These are phyloP conservation scores for Naegleria fowleri DNA, from an alignment of 208 protist species.

Conservation along the genomic window DNA sequence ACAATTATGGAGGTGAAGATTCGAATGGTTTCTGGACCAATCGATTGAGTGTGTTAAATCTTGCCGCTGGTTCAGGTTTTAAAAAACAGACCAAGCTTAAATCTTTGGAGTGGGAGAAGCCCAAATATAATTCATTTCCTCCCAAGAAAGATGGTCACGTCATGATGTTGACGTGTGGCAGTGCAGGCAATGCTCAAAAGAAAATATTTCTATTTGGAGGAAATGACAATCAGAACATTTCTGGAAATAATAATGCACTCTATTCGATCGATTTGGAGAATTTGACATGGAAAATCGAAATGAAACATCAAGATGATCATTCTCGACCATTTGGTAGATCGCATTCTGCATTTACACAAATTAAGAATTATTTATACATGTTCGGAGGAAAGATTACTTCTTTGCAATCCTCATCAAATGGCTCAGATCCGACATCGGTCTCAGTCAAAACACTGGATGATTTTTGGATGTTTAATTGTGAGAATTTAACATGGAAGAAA, in stretches of 20 bases:
- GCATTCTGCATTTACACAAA: neutral
- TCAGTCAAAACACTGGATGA: neutral
- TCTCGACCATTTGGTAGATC: neutral
- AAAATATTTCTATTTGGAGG: neutral
- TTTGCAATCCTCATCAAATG: neutral
- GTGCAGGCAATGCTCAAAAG: neutral
- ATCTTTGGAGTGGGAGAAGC: neutral
- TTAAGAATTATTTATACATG: neutral
- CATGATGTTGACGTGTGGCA: neutral
- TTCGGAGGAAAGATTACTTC: neutral
- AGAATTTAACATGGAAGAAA: neutral
- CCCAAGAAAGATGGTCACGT: constrained; percentile 6
- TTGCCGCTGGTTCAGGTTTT: neutral
- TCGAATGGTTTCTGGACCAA: neutral
- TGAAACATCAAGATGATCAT: neutral
- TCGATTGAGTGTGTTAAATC: neutral
- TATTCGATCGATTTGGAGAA: neutral
- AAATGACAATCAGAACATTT: neutral
- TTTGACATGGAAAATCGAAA: neutral
- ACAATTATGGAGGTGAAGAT: constrained; percentile 11
- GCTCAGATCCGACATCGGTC: neutral
- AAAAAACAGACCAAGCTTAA: neutral
- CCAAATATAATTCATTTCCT: neutral
- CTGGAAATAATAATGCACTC: neutral
- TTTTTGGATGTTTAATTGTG: neutral